Conservation (phyloP, 75 land plant genomes). For the Isoetes taiwanensis region DNA sequence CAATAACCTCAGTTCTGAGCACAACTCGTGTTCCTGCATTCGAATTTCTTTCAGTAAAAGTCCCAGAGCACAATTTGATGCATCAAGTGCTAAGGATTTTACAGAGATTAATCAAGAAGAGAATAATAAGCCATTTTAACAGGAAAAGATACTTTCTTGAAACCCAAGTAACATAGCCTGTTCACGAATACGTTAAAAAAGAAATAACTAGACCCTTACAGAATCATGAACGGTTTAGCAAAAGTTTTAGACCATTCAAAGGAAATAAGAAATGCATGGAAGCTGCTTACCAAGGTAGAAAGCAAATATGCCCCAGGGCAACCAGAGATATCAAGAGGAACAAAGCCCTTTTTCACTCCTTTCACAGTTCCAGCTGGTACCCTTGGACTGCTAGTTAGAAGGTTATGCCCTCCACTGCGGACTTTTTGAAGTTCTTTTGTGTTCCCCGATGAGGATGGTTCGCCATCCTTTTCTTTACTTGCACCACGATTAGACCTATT, state of each 20-base stretch:
- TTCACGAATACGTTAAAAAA: too few relatives aligned
- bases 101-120: too few relatives aligned
- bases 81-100: too few relatives aligned
- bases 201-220: too few relatives aligned
- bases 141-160: too few relatives aligned
- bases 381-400: conserved; percentile 11
- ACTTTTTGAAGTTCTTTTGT: conserved; percentile 20
- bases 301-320: conserved; percentile 63
- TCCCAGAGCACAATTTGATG: too few relatives aligned
- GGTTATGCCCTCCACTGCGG: conserved; percentile 8
- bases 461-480: conserved; percentile 40
- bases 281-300: conserved; percentile 60
- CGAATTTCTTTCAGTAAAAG: too few relatives aligned
- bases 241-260: too few relatives aligned
- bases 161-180: too few relatives aligned
- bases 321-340: conserved; percentile 44
- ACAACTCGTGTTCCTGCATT: conserved; percentile 70
- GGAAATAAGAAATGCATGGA: too few relatives aligned
- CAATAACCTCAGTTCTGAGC: conserved; percentile 52
- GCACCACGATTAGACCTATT: conserved; percentile 31
- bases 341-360: conserved; percentile 13
- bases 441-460: conserved; percentile 35
- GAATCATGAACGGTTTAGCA: too few relatives aligned
- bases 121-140: too few relatives aligned
- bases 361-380: conserved; percentile 5